phyloP scores from a whole-genome alignment of 257 asterid species.

The Solanum etuberosum region DNA sequence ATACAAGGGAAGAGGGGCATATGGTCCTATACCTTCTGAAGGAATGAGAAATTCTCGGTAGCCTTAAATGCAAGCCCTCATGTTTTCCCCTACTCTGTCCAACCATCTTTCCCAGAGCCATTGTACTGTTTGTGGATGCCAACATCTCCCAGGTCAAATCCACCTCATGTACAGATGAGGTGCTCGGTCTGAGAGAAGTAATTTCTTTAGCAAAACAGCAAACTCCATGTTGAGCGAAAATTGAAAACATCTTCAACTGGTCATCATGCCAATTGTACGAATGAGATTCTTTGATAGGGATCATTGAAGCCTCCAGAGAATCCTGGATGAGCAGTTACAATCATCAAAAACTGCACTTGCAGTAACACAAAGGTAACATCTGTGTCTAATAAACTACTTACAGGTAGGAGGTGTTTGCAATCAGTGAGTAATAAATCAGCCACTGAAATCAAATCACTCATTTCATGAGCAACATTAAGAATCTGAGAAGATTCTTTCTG shows the following conservation, averaged over 20 bases:
- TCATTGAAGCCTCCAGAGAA: constrained; percentile 22
- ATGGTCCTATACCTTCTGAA: constrained; percentile 39
- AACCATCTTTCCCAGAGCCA: constrained; percentile 72
- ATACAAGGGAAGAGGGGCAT: background rate
- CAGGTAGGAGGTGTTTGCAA: constrained; percentile 42
- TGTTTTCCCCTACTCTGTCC: constrained; percentile 17
- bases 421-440: constrained; percentile 56
- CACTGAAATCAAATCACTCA: constrained; percentile 61
- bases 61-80: constrained; percentile 7
- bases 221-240: constrained; percentile 67
- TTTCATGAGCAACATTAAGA: constrained; percentile 33
- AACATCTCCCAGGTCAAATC: constrained; percentile 78
- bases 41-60: constrained; percentile 11
- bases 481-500: constrained; percentile 45
- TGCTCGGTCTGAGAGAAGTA: constrained; percentile 28
- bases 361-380: background rate
- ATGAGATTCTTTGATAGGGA: constrained; percentile 26
- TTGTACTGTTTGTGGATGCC: constrained; percentile 43
- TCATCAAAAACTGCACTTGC: constrained; percentile 11
- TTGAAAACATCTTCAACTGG: constrained; percentile 66
- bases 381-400: constrained; percentile 22
- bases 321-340: constrained; percentile 41
- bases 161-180: constrained; percentile 24
- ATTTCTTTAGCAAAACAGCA: constrained; percentile 61
- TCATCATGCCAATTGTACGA: constrained; percentile 49